Evolutionary conservation across 192 early-diverging fungal genomes (phyloP).

Genomic region (Coemansia furcata): DNA sequence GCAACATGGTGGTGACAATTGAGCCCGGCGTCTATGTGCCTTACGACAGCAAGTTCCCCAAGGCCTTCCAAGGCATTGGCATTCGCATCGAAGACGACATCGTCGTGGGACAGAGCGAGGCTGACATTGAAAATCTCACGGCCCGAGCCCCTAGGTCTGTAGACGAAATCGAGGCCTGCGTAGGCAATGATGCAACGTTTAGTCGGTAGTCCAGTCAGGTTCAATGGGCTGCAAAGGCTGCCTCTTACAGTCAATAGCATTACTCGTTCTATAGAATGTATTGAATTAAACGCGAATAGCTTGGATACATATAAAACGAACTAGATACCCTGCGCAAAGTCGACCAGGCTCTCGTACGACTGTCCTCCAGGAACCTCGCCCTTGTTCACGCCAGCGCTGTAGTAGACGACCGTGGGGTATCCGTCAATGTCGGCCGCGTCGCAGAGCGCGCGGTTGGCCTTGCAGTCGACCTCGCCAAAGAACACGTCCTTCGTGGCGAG

Average conservation of each 20-base stretch:
- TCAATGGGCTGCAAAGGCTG: background rate
- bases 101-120: slow-evolving; percentile 67
- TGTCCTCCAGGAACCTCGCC: slow-evolving; percentile 51
- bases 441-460: slow-evolving; percentile 40
- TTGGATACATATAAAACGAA: background rate
- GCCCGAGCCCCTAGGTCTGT: slow-evolving; percentile 80
- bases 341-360: slow-evolving; percentile 26
- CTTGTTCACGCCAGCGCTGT: slow-evolving; percentile 40
- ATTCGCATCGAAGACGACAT: slow-evolving; percentile 97
- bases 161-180: slow-evolving; percentile 67
- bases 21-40: slow-evolving; percentile 96
- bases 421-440: slow-evolving; percentile 41
- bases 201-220: background rate
- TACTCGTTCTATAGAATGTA: background rate
- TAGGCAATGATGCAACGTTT: background rate
- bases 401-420: slow-evolving; percentile 50
- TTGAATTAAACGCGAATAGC: background rate
- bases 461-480: slow-evolving; percentile 53
- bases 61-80: slow-evolving; percentile 82
- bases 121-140: slow-evolving; percentile 64
- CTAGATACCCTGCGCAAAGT: slow-evolving; percentile 34
- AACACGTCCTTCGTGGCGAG: slow-evolving; percentile 31
- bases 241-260: too few relatives aligned
- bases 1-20: slow-evolving; percentile 91
- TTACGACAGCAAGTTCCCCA: slow-evolving; percentile 66